These are phyloP conservation scores for Tricholoma flavovirens DNA, from an alignment of 768 basidiomycete species.

Conservation along the genomic window DNA sequence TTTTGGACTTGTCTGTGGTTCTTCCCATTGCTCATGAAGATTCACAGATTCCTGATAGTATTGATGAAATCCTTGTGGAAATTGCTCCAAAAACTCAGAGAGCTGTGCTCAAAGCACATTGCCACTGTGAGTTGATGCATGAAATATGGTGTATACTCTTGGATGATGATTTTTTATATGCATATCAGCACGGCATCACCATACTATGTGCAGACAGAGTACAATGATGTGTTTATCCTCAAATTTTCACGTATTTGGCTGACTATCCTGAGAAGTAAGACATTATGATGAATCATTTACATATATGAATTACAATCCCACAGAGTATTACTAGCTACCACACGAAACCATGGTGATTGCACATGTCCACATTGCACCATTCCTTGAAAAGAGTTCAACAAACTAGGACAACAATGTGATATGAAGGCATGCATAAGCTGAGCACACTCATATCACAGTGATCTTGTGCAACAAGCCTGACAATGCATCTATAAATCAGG, in stretches of 20 bases:
- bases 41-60: not conserved
- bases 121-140: not conserved
- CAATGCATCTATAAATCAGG: not conserved
- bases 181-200: constrained; percentile 7
- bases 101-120: not conserved
- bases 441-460: not conserved
- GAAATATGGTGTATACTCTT: not conserved
- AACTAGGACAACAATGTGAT: not conserved
- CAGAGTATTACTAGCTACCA: not conserved
- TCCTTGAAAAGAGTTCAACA: not conserved
- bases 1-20: constrained; percentile 19
- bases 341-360: not conserved
- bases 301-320: not conserved
- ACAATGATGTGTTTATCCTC: constrained; percentile 2
- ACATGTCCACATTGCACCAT: not conserved
- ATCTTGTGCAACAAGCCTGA: not conserved
- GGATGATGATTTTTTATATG: too few species aligned
- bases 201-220: constrained; percentile 5
- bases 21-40: constrained; percentile 13
- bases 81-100: not conserved
- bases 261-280: constrained; percentile 7
- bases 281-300: not conserved
- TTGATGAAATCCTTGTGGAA: not conserved
- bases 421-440: not conserved
- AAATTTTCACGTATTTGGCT: constrained; percentile 8